A percentile compares a stretch with the other conserved stretches of the same genome.
phyloP scores from a whole-genome alignment of 768 basidiomycete genomes.

The Tulasnella sp. region DNA sequence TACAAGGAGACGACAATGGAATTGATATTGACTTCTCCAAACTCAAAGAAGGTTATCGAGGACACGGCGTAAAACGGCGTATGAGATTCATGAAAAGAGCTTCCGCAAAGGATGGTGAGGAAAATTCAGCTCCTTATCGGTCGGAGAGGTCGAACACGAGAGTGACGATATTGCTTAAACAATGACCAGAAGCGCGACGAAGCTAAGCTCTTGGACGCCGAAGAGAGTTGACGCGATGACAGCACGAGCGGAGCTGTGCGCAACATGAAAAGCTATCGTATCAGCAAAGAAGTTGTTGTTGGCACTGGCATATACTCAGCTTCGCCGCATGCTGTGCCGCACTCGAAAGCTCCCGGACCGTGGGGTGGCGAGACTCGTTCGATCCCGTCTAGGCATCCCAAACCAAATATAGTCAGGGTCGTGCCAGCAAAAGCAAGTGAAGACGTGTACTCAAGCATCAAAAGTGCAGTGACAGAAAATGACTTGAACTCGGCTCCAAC shows the following conservation, averaged over 20 bases:
- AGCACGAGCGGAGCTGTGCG: not conserved
- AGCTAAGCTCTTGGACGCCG: not conserved
- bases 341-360: not conserved
- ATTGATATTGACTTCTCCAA: too few species aligned
- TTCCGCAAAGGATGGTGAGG: too few species aligned
- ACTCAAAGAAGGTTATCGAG: too few species aligned
- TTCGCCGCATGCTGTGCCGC: not conserved
- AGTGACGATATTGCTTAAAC: too few species aligned
- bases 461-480: not conserved
- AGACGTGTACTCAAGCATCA: not conserved
- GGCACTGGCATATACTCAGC: not conserved
- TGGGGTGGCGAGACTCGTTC: not conserved
- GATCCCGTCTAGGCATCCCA: too few species aligned
- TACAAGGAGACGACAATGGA: too few species aligned
- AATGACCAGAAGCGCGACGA: not conserved
- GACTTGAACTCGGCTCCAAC: not conserved
- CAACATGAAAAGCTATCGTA: not conserved
- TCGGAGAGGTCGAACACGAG: too few species aligned
- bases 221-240: not conserved
- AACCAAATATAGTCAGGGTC: too few species aligned
- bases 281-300: not conserved
- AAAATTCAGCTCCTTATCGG: too few species aligned
- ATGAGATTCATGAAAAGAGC: too few species aligned
- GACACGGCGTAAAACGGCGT: too few species aligned
- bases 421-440: not conserved